Base-by-base conservation (phyloP, 2,329 filamentous ascomycete genomes). In the Trichoderma atrobrunneum region DNA sequence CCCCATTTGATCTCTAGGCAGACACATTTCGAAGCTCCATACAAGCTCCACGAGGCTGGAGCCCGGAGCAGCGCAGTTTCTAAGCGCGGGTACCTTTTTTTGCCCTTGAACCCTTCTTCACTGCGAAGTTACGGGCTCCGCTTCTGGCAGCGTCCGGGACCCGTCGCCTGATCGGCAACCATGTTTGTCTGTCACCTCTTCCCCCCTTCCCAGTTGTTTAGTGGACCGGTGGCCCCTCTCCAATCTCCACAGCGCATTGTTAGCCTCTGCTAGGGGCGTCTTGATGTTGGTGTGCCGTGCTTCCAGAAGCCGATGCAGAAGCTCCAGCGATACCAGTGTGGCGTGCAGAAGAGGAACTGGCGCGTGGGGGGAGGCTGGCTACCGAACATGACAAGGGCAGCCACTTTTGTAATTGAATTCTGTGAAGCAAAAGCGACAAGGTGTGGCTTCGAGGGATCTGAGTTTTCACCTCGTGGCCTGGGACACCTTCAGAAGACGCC, bases 271-370 rank as follows among this genome's bases (percentile, higher is more conserved):
- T 70, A 66, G 71, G 54, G 54, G 39, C 18, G 71, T 32, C 61
- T 36, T 60, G 36, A 71, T 65, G 60, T 72, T 59, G 67, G 67
- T 62, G 71, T 71, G 71, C 68, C 66, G 67, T 72, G 60, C 71
- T 72, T 72, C 71, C 71, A 72, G 71, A 72, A 72, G 71, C 71
- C 65, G 71, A 66, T 72, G 71, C 71, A 64, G 71, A 72, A 72
- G 56, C 51, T 54, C 56, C 61, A 59, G 32, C 30, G 26, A 60
- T 43, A 69, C 54, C 66, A 34, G 43, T 32, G 71, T 57, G 56
- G 67, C 36, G 43, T 65, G 66, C 67, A 65, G 34, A 12, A 30
- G 24, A 24, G 39, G n/a, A 60, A 32, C 54, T 36, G 60, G 39
- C 54, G 54, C 70, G 70, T 64, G 71, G 64, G 71, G 71, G 71